A percentile compares a stretch with the other conserved stretches of the same genome.
Evolutionary conservation across 1,284 basidiomycete species (phyloP).

Genomic region (Coriolopsis trogii): DNA sequence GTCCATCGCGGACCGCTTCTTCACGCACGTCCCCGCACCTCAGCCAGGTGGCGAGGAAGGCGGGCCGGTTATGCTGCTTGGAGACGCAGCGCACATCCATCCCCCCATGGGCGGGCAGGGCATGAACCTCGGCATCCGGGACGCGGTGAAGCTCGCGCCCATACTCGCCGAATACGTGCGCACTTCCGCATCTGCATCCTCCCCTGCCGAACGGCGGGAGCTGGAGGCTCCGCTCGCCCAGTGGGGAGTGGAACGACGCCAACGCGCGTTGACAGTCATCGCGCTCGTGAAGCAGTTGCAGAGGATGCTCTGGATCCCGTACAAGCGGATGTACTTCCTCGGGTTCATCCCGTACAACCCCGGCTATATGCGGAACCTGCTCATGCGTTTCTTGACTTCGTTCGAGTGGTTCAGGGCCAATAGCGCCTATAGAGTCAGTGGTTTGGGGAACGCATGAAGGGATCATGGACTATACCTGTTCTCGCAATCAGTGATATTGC

Average conservation of each 20-base stretch:
- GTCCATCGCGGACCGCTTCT: constrained; percentile 38
- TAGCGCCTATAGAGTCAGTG: constrained; percentile 31
- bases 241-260: constrained; percentile 26
- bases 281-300: constrained; percentile 21
- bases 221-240: constrained; percentile 17
- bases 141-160: constrained; percentile 40
- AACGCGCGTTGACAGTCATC: constrained; percentile 27
- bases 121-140: constrained; percentile 51
- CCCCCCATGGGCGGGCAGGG: constrained; percentile 50
- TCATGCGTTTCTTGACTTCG: constrained; percentile 23
- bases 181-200: background rate
- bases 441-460: constrained; percentile 25
- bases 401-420: constrained; percentile 24
- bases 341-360: constrained; percentile 29
- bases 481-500: too few relatives aligned
- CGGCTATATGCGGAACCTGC: constrained; percentile 25
- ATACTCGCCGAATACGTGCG: constrained; percentile 24
- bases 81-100: constrained; percentile 50
- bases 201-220: background rate
- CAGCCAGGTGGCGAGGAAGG: constrained; percentile 3
- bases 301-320: constrained; percentile 10
- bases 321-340: constrained; percentile 20
- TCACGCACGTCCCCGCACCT: constrained; percentile 28
- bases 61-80: constrained; percentile 37
- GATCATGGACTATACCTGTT: too few relatives aligned